These are phyloP conservation scores for Russula lepida DNA, from an alignment of 768 basidiomycete species.

Conservation along the genomic window DNA sequence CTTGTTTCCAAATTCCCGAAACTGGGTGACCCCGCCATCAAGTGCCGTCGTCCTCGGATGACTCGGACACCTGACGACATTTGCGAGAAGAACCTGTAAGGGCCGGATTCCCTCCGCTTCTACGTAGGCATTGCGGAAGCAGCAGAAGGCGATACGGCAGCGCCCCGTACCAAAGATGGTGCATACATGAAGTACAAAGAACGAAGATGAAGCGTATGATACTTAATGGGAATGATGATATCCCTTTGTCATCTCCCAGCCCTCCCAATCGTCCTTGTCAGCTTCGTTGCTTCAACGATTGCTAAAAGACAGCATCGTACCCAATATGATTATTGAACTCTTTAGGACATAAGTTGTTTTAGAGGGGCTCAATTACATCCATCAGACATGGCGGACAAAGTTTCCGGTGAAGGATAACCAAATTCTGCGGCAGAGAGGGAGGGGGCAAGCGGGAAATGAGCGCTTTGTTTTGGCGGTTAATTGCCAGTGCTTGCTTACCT, in stretches of 20 bases:
- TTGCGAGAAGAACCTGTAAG: slow-evolving; percentile 1
- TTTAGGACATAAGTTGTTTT: neutral
- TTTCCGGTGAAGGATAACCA: neutral
- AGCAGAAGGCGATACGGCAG: neutral
- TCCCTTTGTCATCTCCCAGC: neutral
- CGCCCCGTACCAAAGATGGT: neutral
- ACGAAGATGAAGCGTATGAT: neutral
- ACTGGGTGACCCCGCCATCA: neutral
- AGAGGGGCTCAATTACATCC: neutral
- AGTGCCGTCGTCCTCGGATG: slow-evolving; percentile 18
- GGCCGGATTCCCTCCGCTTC: slow-evolving; percentile 10
- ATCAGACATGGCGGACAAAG: neutral
- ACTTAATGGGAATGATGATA: neutral
- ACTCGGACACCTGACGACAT: slow-evolving; percentile 12
- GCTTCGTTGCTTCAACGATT: neutral
- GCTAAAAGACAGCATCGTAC: neutral
- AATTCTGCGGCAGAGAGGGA: neutral
- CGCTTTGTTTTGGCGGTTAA: neutral
- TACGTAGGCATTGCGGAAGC: slow-evolving; percentile 6
- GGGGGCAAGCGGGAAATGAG: neutral
- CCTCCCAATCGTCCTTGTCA: neutral
- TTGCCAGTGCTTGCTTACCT: neutral
- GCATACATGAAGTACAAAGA: neutral
- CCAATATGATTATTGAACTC: neutral
- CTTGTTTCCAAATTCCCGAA: slow-evolving; percentile 7